These are phyloP conservation scores for Lactuca saligna DNA, from an alignment of 129 eudicot genomes.

Conservation along the genomic window DNA sequence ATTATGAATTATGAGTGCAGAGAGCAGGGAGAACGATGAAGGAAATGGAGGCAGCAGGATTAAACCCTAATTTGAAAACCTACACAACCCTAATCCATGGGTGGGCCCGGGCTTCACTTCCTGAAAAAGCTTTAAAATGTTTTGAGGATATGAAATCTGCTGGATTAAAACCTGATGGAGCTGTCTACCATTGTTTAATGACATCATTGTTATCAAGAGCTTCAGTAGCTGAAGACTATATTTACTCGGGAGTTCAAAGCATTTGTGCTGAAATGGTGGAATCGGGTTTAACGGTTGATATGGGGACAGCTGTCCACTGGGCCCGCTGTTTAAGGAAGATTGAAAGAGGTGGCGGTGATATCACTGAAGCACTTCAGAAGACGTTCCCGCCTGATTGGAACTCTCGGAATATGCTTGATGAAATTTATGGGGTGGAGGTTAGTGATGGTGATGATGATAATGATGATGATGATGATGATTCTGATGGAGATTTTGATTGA, in stretches of 20 bases:
- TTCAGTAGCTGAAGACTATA: conserved; percentile 77
- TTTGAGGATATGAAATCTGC: conserved; percentile 75
- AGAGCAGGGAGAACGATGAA: conserved; percentile 67
- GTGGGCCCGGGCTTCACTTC: conserved; percentile 93
- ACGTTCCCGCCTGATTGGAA: conserved; percentile 99
- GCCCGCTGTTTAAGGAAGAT: conserved; percentile 72
- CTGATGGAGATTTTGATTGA: conserved; percentile 22
- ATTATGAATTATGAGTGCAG: conserved; percentile 37
- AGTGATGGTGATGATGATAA: conserved; percentile 25
- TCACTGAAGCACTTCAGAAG: conserved; percentile 89
- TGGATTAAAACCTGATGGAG: conserved; percentile 77
- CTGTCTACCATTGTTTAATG: conserved; percentile 93
- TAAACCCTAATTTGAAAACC: conserved; percentile 81
- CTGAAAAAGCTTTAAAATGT: conserved; percentile 86
- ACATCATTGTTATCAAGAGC: conserved; percentile 86
- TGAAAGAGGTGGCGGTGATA: conserved; percentile 75
- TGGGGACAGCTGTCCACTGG: conserved; percentile 99
- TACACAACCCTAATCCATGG: conserved; percentile 86
- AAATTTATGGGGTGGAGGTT: conserved; percentile 32
- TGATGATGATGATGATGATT: conserved; percentile 27
- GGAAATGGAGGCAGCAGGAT: conserved; percentile 80
- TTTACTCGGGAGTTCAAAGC: conserved; percentile 52
- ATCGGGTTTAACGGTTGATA: conserved; percentile 66
- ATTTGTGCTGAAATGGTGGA: conserved; percentile 77
- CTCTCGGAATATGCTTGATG: conserved; percentile 41